Percentiles rank a stretch among this genome's conserved stretches.
These are phyloP conservation scores for Solanum piurae DNA, from an alignment of 257 asterid genomes.

Conservation along the genomic window DNA sequence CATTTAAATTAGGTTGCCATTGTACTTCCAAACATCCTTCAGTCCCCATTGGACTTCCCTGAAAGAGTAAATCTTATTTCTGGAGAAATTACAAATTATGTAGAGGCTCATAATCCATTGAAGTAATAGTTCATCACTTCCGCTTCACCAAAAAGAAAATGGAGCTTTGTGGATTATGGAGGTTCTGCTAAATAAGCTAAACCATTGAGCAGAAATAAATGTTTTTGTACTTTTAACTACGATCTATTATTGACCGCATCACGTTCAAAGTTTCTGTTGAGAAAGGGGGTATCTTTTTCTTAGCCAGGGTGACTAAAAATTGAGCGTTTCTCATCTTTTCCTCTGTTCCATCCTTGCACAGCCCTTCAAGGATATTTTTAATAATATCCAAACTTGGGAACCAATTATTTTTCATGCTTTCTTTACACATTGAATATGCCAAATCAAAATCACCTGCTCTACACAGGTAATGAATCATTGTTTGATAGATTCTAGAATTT, in stretches of 20 bases:
- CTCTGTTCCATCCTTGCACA: slow-evolving; percentile 28
- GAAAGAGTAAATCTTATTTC: background rate
- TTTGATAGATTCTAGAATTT: slow-evolving; percentile 62
- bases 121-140: background rate
- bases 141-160: background rate
- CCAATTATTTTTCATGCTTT: slow-evolving; percentile 55
- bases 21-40: background rate
- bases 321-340: slow-evolving; percentile 35
- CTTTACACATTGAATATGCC: slow-evolving; percentile 59
- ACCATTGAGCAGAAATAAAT: background rate
- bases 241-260: slow-evolving; percentile 33
- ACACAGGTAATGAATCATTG: slow-evolving; percentile 64
- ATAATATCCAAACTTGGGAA: slow-evolving; percentile 58
- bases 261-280: slow-evolving; percentile 23
- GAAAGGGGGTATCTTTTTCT: slow-evolving; percentile 56
- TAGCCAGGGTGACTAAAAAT: slow-evolving; percentile 36
- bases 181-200: background rate
- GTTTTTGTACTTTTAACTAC: slow-evolving; percentile 8
- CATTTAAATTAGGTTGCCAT: background rate
- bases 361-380: slow-evolving; percentile 44
- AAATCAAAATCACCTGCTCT: slow-evolving; percentile 32
- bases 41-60: background rate
- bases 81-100: background rate
- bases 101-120: background rate
- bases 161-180: background rate